phyloP scores from a whole-genome alignment of 352 stramenopile species.

The Globisporangium carolinianum region DNA sequence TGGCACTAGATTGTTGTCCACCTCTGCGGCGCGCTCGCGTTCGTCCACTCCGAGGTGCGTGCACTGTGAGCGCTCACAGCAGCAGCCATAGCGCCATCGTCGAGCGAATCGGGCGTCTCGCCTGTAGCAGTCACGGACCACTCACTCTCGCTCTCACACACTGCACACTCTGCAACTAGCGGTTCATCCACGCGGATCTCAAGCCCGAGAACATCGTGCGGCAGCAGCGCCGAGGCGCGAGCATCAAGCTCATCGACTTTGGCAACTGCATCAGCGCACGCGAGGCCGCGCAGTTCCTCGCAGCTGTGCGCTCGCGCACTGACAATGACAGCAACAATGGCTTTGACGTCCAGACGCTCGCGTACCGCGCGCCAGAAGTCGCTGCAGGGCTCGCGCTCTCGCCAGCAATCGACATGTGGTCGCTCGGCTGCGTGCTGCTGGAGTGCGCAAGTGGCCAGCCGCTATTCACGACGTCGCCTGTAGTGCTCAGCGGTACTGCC shows the following conservation, averaged over 20 bases:
- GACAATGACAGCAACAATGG: constrained; percentile 21
- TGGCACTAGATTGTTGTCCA: constrained; percentile 39
- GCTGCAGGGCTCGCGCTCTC: constrained; percentile 49
- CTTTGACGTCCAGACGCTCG: constrained; percentile 71
- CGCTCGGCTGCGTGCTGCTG: constrained; percentile 60
- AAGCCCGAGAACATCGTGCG: constrained; percentile 72
- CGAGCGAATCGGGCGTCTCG: too few species aligned
- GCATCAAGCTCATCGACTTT: constrained; percentile 70
- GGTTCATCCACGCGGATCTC: constrained; percentile 66
- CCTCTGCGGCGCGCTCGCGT: constrained; percentile 53
- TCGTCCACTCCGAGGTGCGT: constrained; percentile 41
- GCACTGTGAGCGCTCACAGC: neutral
- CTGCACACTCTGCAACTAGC: constrained; percentile 11
- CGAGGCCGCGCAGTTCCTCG: constrained; percentile 13
- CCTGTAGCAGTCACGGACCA: neutral
- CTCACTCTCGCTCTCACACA: neutral
- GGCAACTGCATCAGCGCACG: constrained; percentile 56
- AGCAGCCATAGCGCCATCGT: too few species aligned
- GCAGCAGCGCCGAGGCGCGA: neutral
- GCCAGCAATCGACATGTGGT: constrained; percentile 74
- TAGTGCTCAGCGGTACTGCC: neutral
- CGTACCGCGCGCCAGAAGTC: constrained; percentile 68
- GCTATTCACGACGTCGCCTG: constrained; percentile 32
- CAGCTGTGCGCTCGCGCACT: constrained; percentile 9
- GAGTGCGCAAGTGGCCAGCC: constrained; percentile 51